Evolutionary conservation across 2,329 filamentous ascomycete genomes (phyloP), one percentile per base, ranked within the genome.

Genomic region (Neophaeococcomyces mojaviensis): DNA sequence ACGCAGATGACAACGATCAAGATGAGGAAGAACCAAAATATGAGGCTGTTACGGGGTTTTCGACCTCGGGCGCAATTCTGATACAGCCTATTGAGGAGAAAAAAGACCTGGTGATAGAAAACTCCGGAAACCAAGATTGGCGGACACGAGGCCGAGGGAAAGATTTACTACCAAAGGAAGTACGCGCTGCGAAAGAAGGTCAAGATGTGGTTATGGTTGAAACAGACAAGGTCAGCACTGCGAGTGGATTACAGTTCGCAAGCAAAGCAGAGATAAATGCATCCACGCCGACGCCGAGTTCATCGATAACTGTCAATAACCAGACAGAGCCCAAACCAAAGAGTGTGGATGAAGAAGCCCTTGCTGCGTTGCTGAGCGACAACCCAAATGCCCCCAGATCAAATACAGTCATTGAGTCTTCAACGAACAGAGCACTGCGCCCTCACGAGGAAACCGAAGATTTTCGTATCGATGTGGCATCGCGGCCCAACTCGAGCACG

Each of bases 401-500:
- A 33, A 72, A 78, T 48, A 66, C 78, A 10, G 63, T 81, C 13
- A 82, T 84, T 47, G 58, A 64, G 45, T 69, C 22, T 55, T 61
- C 26, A 56, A 60, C 31, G 37, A 55, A 49, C 53, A 58, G 36
- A 39, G 49, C 51, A 8, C 54, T 54, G 3, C 50, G 46, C 7
- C 53, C 53, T 1, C 61, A 65, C 39, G 64, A 65, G 39, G 67
- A 70, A 47, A 60, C 61, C 3, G 82, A 84, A 49, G 81, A 80
- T 2, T 89, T 88, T 58, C 72, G 73, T 26, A 75, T 78, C 20
- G 86, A 90, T 61, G 76, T 89, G 24, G 72, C 77, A 10, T 70
- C 77, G 20, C 83, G 88, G 1, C 88, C 88, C 1, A 84, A 88
- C 18, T 74, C 79, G 24, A 82, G 88, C 3, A 86, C 81, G 0